Conservation (phyloP, 257 asterid species). For the Jacaranda mimosifolia region DNA sequence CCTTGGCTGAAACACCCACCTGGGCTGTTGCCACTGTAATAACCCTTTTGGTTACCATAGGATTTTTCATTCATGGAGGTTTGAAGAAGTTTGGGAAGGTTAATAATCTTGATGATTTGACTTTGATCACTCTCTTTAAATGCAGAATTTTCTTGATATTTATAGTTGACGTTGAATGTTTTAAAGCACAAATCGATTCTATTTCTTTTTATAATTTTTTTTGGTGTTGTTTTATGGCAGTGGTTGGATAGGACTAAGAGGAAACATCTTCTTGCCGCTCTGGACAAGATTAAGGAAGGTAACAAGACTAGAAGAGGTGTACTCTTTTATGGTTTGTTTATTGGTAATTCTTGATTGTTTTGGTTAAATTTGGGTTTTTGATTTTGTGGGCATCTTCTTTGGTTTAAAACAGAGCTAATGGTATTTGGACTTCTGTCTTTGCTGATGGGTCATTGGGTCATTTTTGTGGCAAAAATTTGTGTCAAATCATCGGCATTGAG, state of each 20-base stretch:
- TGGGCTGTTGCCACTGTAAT: constrained; percentile 65
- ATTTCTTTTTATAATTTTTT: background rate
- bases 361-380: background rate
- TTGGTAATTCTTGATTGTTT: constrained; percentile 6
- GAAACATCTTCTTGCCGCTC: constrained; percentile 81
- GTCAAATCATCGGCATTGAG: constrained; percentile 79
- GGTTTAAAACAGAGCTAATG: constrained; percentile 75
- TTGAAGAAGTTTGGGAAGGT: constrained; percentile 60
- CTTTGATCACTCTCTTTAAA: background rate
- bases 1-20: constrained; percentile 61
- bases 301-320: constrained; percentile 19
- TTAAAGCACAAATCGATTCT: background rate
- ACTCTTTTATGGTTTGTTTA: background rate
- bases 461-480: constrained; percentile 82
- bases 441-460: constrained; percentile 94
- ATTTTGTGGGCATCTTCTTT: constrained; percentile 22
- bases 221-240: constrained; percentile 51
- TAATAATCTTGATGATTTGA: background rate
- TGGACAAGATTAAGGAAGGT: constrained; percentile 95
- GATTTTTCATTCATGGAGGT: constrained; percentile 54
- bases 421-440: constrained; percentile 89
- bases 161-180: background rate
- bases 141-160: background rate
- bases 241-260: constrained; percentile 87
- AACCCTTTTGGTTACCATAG: constrained; percentile 50